Evolutionary conservation across 169 alveolate genomes (phyloP).

Genomic region (Eimeria sp.): DNA sequence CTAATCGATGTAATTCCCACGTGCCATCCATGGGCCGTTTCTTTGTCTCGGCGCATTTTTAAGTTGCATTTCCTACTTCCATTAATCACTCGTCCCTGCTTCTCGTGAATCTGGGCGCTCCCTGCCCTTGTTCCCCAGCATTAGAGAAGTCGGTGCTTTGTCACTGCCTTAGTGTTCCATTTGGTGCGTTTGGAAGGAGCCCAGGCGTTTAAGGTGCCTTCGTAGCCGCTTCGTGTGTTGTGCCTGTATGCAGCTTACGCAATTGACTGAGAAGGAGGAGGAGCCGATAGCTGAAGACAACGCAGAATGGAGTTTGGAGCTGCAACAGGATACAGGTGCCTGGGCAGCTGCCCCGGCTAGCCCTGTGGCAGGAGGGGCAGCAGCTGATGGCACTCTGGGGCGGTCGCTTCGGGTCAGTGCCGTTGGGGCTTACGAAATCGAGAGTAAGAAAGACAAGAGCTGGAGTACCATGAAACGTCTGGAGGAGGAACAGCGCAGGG

Average conservation of each 20-base stretch:
- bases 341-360: neutral
- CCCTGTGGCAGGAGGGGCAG: slow-evolving; percentile 37
- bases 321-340: slow-evolving; percentile 22
- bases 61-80: neutral
- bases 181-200: neutral
- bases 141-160: neutral
- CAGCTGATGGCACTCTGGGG: slow-evolving; percentile 55
- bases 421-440: slow-evolving; percentile 61
- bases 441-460: slow-evolving; percentile 64
- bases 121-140: neutral
- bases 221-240: neutral
- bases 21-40: neutral
- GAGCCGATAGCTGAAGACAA: slow-evolving; percentile 22
- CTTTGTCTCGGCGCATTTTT: neutral
- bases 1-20: neutral
- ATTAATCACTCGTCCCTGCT: neutral
- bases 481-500: slow-evolving; percentile 68
- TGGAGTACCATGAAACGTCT: slow-evolving; percentile 65
- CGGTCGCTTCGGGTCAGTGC: slow-evolving; percentile 57
- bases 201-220: neutral
- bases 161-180: neutral
- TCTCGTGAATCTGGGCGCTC: neutral
- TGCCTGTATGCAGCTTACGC: slow-evolving; percentile 60
- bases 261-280: slow-evolving; percentile 43
- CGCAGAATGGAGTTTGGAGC: slow-evolving; percentile 53